Evolutionary conservation across 2,329 filamentous ascomycete species (phyloP), one percentile per base, ranked within the genome.

Genomic region (Hymenoscyphus scutula): DNA sequence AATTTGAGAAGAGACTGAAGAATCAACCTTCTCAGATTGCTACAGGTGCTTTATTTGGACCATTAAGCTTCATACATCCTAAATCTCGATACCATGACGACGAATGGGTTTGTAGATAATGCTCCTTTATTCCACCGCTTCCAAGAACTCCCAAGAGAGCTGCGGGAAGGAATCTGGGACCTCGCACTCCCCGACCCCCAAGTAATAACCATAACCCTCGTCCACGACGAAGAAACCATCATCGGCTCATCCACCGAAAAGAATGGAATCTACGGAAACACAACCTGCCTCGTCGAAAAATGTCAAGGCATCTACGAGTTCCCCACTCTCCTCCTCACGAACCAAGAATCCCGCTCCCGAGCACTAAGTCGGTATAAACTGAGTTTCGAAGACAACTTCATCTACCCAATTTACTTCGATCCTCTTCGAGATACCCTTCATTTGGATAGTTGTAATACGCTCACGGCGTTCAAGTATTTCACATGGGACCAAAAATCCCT

Each of bases 301-400:
- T 34, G 30, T 15, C 57, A 53, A 8, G 32, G 41, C n/a, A 48
- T 45, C 23, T 59, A 59, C 45, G 25, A 53, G 4, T 23, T 59
- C 25, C 58, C 58, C 17, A 25, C 29, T 4, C 30, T 64, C 23
- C 59, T 64, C 11, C 56, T 51, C 45, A 56, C 59, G 27, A 61
- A 56, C 37, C 37, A 30, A 5, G 62, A 64, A 19, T 41, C 59
- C 2, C 51, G 62, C 17, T 29, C 25, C 19, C 32, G 64, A 55
- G 68, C 58, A 59, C 53, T 62, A 8, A 23, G 32, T 10, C 23
- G 30, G 29, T 60, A 60, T 30, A 51, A 54, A 34, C 37, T 60
- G 3, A 53, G 30, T 30, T 53, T 59, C 29, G 30, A 58, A 45
- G 60, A 58, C 29, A n/a, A 57, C 48, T 58, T 56, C 54, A 34